Conservation (phyloP, 2,329 filamentous ascomycete genomes). For the Septoria linicola region DNA sequence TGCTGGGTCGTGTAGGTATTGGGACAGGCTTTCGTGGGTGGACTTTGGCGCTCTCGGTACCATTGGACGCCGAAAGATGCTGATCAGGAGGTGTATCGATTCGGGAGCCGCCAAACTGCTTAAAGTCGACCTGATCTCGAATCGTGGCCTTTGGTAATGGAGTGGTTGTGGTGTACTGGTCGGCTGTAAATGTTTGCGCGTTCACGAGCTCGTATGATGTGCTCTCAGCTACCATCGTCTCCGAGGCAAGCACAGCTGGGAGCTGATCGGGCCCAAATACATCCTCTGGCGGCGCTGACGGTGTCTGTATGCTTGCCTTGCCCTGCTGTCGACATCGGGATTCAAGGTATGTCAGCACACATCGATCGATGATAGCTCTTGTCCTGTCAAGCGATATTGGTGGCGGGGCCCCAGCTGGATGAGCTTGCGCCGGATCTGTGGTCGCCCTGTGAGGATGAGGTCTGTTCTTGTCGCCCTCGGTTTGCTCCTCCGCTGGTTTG, state of each 20-base stretch:
- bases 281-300: constrained; percentile 17
- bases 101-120: constrained; percentile 27
- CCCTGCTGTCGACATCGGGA: constrained; percentile 30
- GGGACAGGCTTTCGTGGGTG: constrained; percentile 31
- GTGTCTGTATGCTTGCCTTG: neutral
- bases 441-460: constrained; percentile 22
- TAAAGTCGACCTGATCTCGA: constrained; percentile 30
- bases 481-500: constrained; percentile 32
- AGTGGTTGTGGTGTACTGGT: no score
- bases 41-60: constrained; percentile 16
- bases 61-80: neutral
- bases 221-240: neutral
- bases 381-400: constrained; percentile 58
- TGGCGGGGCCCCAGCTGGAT: constrained; percentile 2
- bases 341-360: constrained; percentile 52
- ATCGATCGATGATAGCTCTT: constrained; percentile 56
- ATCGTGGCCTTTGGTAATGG: constrained; percentile 28
- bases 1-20: constrained; percentile 28
- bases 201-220: constrained; percentile 19
- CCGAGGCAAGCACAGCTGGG: constrained; percentile 12
- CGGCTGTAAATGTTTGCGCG: no score
- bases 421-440: constrained; percentile 21
- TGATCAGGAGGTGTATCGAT: constrained; percentile 27
- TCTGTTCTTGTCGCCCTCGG: constrained; percentile 23
- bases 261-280: constrained; percentile 21